These are phyloP conservation scores for Jaapia argillacea DNA, from an alignment of 768 basidiomycete genomes.

Conservation along the genomic window DNA sequence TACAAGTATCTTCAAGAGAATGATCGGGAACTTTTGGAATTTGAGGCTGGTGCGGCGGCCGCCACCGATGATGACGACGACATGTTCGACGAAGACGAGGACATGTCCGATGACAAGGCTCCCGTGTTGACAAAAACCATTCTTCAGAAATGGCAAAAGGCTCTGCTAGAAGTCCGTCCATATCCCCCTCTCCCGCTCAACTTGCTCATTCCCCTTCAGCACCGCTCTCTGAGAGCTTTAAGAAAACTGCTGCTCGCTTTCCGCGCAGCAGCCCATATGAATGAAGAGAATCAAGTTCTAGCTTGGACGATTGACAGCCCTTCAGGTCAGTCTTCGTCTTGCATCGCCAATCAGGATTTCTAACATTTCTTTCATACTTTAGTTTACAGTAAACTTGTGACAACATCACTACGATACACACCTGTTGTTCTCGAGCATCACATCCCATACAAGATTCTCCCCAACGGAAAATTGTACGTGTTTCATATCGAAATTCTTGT, in stretches of 20 bases:
- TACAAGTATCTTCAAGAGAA: conserved; percentile 97
- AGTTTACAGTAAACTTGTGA: conserved; percentile 95
- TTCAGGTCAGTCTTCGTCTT: conserved; percentile 35
- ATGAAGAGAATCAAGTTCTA: conserved; percentile 71
- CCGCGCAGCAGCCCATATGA: conserved; percentile 82
- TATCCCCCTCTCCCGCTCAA: too few species aligned
- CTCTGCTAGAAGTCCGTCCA: conserved; percentile 62
- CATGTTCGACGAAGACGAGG: conserved; percentile 35
- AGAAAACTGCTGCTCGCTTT: conserved; percentile 84
- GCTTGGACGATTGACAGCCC: conserved; percentile 84
- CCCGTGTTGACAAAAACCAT: conserved; percentile 61
- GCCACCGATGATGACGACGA: conserved; percentile 35
- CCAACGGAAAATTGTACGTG: conserved; percentile 80
- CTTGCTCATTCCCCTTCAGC: conserved; percentile 29
- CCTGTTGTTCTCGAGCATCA: conserved; percentile 85
- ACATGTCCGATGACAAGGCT: conserved; percentile 32
- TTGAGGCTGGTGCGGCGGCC: conserved; percentile 37
- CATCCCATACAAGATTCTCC: conserved; percentile 73
- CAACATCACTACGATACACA: conserved; percentile 81
- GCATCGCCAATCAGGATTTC: background rate
- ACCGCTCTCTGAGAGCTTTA: conserved; percentile 76
- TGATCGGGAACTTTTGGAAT: conserved; percentile 83
- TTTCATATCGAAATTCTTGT: background rate
- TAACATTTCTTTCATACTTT: conserved; percentile 6
- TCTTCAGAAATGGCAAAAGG: conserved; percentile 80